Conservation (phyloP, 2,329 filamentous ascomycete species). For the Venturia effusa region DNA sequence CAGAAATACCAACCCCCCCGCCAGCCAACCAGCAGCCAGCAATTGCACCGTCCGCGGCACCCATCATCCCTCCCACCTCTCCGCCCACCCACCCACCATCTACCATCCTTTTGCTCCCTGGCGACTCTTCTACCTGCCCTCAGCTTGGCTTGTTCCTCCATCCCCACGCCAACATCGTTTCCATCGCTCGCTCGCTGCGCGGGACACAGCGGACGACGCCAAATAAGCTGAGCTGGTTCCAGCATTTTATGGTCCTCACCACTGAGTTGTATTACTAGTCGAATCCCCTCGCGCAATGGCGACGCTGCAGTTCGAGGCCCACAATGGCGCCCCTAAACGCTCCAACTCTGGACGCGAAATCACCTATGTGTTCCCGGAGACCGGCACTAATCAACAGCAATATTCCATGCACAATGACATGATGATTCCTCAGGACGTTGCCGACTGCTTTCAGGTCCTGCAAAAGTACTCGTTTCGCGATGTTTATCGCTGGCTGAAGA, state of each 20-base stretch:
- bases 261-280: neutral
- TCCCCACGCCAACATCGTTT: neutral
- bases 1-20: neutral
- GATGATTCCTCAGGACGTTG: slow-evolving; percentile 10
- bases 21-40: slow-evolving; percentile 1
- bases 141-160: neutral
- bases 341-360: slow-evolving; percentile 9
- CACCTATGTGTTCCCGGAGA: slow-evolving; percentile 6
- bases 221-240: neutral
- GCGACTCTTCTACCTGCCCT: neutral
- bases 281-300: neutral
- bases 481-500: slow-evolving; percentile 10
- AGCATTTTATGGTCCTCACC: neutral
- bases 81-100: neutral
- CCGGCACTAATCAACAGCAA: neutral
- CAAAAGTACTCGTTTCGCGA: slow-evolving; percentile 7
- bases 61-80: neutral
- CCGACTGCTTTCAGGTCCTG: slow-evolving; percentile 5
- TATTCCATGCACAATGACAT: neutral
- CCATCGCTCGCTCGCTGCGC: slow-evolving; percentile 3
- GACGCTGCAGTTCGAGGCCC: slow-evolving; percentile 7
- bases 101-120: neutral
- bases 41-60: neutral
- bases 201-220: neutral
- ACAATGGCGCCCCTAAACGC: slow-evolving; percentile 8